Conservation (phyloP, 2,329 filamentous ascomycete species). For the Paracoccidioides brasiliensis region DNA sequence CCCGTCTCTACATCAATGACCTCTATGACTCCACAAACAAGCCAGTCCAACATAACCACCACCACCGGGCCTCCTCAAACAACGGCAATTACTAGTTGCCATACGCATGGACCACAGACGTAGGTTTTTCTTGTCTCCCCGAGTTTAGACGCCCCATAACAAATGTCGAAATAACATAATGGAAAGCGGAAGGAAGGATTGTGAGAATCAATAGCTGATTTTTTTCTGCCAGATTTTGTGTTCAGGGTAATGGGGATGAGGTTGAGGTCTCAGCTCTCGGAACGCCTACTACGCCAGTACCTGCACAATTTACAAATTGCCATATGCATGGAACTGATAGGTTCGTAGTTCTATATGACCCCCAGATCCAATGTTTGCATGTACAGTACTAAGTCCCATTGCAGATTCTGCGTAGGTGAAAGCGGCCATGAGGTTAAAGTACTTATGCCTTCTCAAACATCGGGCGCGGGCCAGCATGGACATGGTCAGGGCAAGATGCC, state of each 20-base stretch:
- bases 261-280: constrained; percentile 30
- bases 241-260: constrained; percentile 23
- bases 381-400: constrained; percentile 1
- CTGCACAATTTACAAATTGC: constrained; percentile 51
- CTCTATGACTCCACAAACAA: constrained; percentile 4
- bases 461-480: constrained; percentile 7
- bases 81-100: constrained; percentile 41
- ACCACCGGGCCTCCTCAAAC: constrained; percentile 21
- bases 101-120: constrained; percentile 35
- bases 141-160: background rate
- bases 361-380: background rate
- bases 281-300: constrained; percentile 44
- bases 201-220: background rate
- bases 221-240: constrained; percentile 19
- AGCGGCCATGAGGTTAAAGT: constrained; percentile 50
- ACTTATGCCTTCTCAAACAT: constrained; percentile 22
- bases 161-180: background rate
- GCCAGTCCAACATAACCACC: constrained; percentile 6
- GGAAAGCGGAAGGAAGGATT: background rate
- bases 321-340: constrained; percentile 47
- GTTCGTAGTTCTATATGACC: constrained; percentile 30
- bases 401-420: constrained; percentile 49
- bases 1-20: constrained; percentile 14
- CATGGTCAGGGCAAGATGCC: constrained; percentile 17
- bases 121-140: constrained; percentile 13